Base-by-base conservation (phyloP, 108 stramenopile species). In the Mediolabrus comicus region DNA sequence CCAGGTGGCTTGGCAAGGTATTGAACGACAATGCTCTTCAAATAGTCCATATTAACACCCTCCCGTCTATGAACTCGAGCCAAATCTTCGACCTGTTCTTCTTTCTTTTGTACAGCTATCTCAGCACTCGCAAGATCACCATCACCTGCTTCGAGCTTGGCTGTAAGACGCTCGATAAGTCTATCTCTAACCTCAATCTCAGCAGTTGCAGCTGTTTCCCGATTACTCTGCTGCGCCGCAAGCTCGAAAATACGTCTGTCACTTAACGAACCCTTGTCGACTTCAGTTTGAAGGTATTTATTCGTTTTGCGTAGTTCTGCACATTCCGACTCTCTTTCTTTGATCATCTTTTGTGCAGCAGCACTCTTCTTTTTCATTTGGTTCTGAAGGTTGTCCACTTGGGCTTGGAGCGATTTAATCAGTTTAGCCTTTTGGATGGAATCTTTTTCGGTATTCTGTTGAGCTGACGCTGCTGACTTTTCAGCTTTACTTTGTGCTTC, bases 1-100 rank as follows among this genome's bases (percentile, higher is more conserved):
- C 95, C 95, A 10, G 92, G 87, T 8, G 95, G 89, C 58, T 91
- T 86, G 22, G 88, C 87, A 10, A 96, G 73, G 63, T 86, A 96
- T 67, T 96, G 88, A n/a, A 96, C 95, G 4, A 96, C 86, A 53
- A 89, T 89, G 65, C 91, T 87, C 69, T 96, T 96, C 38, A 96
- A 65, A 65, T 96, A 96, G 61, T 96, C 95, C 78, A 96, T 71
- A 59, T 96, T 93, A 9, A 96, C 87, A 65, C 91, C 91, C 71
- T 96, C 92, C 16, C 92, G 75, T 52, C 95, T 81, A 34, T 84
- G 81, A 24, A 90, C 76, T 32, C 91, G 87, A 39, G 87, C 78
- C 11, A 92, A 72, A 38, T 91, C 88, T 62, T 92, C 89, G 5
- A 92, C 84, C 65, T 93, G 87, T 34, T 64, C 73, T 62, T 91